These are phyloP conservation scores for Moelleriella libera DNA, from an alignment of 2,329 filamentous ascomycete species.

Conservation along the genomic window DNA sequence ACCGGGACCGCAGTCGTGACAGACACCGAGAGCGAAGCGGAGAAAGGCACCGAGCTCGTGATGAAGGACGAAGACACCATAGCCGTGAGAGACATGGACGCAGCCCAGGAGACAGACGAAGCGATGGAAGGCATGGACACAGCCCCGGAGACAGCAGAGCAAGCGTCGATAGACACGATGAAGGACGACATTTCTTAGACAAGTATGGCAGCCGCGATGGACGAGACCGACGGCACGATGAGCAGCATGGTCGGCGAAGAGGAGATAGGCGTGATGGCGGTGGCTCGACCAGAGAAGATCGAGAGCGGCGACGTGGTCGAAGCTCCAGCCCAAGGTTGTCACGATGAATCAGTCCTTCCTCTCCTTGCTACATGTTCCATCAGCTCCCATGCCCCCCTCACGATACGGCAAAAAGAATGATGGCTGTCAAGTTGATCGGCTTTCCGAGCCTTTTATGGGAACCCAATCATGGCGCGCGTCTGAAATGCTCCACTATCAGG, in stretches of 20 bases:
- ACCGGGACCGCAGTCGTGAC: slow-evolving; percentile 5
- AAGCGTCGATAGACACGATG: background rate
- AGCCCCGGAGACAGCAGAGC: slow-evolving; percentile 1
- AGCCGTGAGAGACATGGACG: slow-evolving; percentile 6
- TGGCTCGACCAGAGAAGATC: slow-evolving; percentile 6
- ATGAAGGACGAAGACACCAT: slow-evolving; percentile 5
- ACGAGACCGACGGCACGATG: slow-evolving; percentile 10
- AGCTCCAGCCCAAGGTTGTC: slow-evolving; percentile 1
- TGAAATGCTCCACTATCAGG: no score
- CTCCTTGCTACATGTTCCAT: no score
- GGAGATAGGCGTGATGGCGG: slow-evolving; percentile 8
- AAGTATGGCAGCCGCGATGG: slow-evolving; percentile 2
- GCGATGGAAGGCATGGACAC: background rate
- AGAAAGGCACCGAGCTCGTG: slow-evolving; percentile 3
- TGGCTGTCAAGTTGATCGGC: no score
- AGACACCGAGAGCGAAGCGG: slow-evolving; percentile 3
- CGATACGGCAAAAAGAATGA: no score
- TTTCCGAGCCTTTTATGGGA: no score
- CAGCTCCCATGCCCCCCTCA: no score
- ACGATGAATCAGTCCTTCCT: background rate
- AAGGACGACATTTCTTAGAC: slow-evolving; percentile 3
- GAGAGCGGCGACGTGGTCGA: slow-evolving; percentile 6
- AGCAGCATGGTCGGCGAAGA: background rate
- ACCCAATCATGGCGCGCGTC: no score
- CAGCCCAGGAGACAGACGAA: slow-evolving; percentile 1